Percentiles rank a stretch among this genome's conserved stretches.
Conservation (phyloP, 495 filamentous ascomycete genomes). For the Ramalina intermedia region DNA sequence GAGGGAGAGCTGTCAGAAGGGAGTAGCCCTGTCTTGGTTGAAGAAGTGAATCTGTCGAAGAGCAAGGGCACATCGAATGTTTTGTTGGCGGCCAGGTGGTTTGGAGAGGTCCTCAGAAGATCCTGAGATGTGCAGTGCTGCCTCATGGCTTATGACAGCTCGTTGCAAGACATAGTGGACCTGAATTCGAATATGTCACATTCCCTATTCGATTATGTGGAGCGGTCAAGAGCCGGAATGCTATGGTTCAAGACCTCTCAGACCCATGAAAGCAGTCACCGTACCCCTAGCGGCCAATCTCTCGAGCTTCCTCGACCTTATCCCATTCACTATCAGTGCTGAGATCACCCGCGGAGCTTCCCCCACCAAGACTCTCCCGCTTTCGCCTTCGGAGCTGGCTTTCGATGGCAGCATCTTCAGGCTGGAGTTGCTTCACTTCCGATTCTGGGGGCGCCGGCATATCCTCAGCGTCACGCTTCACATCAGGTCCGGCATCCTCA, state of each 20-base stretch:
- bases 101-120: conserved; percentile 10
- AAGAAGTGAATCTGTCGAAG: conserved; percentile 9
- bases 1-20: neutral
- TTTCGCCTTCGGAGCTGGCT: conserved; percentile 22
- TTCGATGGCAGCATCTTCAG: conserved; percentile 11
- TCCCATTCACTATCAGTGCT: conserved; percentile 44
- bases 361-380: conserved; percentile 29
- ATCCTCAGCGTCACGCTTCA: conserved; percentile 12
- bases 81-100: conserved; percentile 10
- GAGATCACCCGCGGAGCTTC: conserved; percentile 28
- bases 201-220: too few species aligned
- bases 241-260: neutral
- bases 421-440: neutral
- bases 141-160: too few species aligned
- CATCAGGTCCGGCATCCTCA: conserved; percentile 15
- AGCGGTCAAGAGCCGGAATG: too few species aligned
- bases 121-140: neutral
- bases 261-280: neutral
- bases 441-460: conserved; percentile 5
- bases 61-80: conserved; percentile 10
- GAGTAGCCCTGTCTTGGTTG: neutral
- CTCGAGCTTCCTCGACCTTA: conserved; percentile 14
- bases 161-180: too few species aligned
- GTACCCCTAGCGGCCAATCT: conserved; percentile 1
- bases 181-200: too few species aligned